Evolutionary conservation across 768 basidiomycete genomes (phyloP), one percentile per base, ranked within the genome.

Genomic region (Royoungia palumana): DNA sequence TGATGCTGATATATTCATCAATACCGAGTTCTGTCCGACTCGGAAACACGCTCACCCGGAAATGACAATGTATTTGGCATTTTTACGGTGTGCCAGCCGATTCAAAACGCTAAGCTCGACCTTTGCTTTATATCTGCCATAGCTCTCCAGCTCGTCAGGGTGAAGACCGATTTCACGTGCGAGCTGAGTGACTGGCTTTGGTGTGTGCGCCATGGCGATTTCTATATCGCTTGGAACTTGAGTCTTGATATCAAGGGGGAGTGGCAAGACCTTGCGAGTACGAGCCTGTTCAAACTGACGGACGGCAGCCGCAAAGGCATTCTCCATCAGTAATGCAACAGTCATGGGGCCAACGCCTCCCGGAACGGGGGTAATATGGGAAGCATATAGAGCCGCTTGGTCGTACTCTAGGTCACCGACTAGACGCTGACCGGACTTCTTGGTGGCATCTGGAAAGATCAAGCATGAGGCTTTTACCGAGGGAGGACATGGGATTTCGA

Each of bases 281-380:
- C 84, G 79, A 37, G 79, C 70, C 43, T 81, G 75, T 55, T 87
- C 81, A 79, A 88, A 94, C 43, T 83, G 77, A 44, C 89, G 83
- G 66, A 89, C 79, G 20, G 94, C 94, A 41, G 92, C 87, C 54
- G 77, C 73, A 56, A 92, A 72, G 2, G 94, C 95, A 71, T 98
- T 99, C 62, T 84, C 80, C 94, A 99, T 97, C 54, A 99, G 83
- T 75, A 97, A 78, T 19, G 96, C 96, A 49, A 99, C 96, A 13
- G 96, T 99, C 94, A 98, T 96, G n/a, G 96, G 96, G 12, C 96
- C 96, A 44, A 99, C 96, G 49, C 96, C 96, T 68, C 96, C 96
- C 0, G 96, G 96, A 21, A 99, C 96, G 19, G 96, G 96, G 0
- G 96, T 99, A 60, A 99, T 96, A 70, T 87, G 73, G 2, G 90